Evolutionary conservation across 1,284 basidiomycete species (phyloP), one percentile per base, ranked within the genome.

Genomic region (Apiotrichum sp.): DNA sequence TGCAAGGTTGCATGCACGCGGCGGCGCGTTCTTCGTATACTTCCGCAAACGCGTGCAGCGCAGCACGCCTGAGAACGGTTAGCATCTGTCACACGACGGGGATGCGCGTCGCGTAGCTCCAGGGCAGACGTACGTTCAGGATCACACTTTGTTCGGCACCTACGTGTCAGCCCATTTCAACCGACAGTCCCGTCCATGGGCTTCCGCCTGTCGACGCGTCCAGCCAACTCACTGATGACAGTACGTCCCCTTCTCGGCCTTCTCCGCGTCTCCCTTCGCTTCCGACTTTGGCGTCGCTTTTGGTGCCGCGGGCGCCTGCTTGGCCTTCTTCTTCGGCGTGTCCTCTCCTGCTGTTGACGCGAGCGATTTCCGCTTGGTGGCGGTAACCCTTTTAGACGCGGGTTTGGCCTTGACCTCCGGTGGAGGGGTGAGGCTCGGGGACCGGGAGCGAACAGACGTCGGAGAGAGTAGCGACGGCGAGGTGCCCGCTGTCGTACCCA

Each of bases 21-120:
- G 42, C 0, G 60, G 54, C 6, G 34, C 47, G 2, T 56, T 41
- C 51, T 64, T 64, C 4, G 50, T 47, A 41, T 60, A 57, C 39
- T 59, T 52, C 38, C 64, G 64, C 32, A 66, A 49, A 13, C 60
- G 58, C 5, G 68, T 71, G 54, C 68, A 71, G 6, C 65, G 62
- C 3, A 71, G 54, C n/a, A 64, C 62, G 22, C 41, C 55, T 56
- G 55, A 38, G 13, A 38, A 8, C 13, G 44, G 6, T 32, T 44
- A 44, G 13, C 16, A 44, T 7, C 42, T 14, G 7, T 7, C 5
- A 9, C 16, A 43, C 6, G 29, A 6, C 8, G 42, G 42, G 16
- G 42, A 43, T n/a, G 14, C 4, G 29, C 16, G 16, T 16, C n/a
- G 42, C n/a, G 22, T 6, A 41, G 14, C 6, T 14, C n/a, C 16